Evolutionary conservation across 192 early-diverging fungal species (phyloP), one percentile per base, ranked within the genome.

Genomic region (Haplosporangium gracile): DNA sequence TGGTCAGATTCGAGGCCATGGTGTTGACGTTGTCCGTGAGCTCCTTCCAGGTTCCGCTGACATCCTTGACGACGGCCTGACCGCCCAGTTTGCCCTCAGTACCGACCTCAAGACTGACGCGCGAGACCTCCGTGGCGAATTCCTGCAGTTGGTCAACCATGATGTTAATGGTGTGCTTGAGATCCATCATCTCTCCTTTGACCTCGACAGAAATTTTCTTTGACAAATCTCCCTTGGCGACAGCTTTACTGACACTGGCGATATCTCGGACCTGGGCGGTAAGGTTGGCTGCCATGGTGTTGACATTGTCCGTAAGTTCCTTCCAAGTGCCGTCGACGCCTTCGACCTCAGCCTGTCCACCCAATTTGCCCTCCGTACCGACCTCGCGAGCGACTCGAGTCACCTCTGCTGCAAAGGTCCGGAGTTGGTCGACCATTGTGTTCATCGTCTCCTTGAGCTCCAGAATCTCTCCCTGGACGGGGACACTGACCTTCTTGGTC

Each of bases 271-370:
- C 92, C 77, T 92, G 93, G 6, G 72, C 87, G 0, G 93, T 94
- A 16, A 94, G 65, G 68, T 95, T 95, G 26, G 80, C 83, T 1
- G 94, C 93, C 94, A 95, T 95, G 47, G 90, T 91, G 79, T 95
- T 95, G 75, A 95, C 94, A 68, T 92, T 93, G 53, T 93, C 92
- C 0, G 93, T 93, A 0, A 95, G 84, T 71, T 93, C 92, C 71
- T 92, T 92, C 94, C 94, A 95, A n/a, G 93, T 93, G 4, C 94
- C 94, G 29, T 89, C 92, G 1, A 95, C 93, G 47, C 88, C 90
- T 39, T 88, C 29, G 40, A 85, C 83, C 2, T 85, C 32, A 0
- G 83, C 83, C 18, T 85, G 83, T n/a, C 83, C 93, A 13, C 91
- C 93, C 0, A 94, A 79, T 2, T 84, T 80, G 18, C 93, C 93